phyloP scores from a whole-genome alignment of 768 basidiomycete genomes.

The Mrakia hoshinonis region DNA sequence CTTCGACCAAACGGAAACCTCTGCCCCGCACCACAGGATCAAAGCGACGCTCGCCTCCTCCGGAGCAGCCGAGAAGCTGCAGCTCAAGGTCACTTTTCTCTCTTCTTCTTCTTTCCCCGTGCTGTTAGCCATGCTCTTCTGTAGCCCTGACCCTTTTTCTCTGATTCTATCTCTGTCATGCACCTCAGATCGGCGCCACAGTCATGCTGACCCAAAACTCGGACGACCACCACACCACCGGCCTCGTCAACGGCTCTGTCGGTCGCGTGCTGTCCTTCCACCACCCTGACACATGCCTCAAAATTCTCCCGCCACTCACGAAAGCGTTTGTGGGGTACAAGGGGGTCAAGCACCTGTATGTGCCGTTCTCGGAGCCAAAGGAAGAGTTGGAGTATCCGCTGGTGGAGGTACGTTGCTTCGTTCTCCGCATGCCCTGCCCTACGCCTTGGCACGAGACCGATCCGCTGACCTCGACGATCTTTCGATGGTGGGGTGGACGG shows the following conservation, averaged over 20 bases:
- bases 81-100: constrained; percentile 82
- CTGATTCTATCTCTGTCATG: background rate
- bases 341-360: background rate
- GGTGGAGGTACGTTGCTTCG: constrained; percentile 57
- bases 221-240: constrained; percentile 50
- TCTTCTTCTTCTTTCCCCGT: no score
- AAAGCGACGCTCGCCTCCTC: no score
- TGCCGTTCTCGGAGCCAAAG: constrained; percentile 21
- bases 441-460: background rate
- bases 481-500: no score
- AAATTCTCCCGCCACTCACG: no score
- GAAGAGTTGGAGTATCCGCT: constrained; percentile 54
- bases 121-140: no score
- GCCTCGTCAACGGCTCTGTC: constrained; percentile 85
- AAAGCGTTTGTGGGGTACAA: background rate
- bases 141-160: background rate
- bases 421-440: background rate
- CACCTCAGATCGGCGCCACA: background rate
- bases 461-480: background rate
- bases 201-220: constrained; percentile 48
- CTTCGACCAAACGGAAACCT: no score
- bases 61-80: constrained; percentile 41
- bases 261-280: constrained; percentile 70
- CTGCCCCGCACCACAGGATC: no score
- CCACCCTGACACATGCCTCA: constrained; percentile 19